Percentiles rank a stretch among this genome's conserved stretches.
Conservation (phyloP, 2,329 filamentous ascomycete species). For the Fusarium secorum region DNA sequence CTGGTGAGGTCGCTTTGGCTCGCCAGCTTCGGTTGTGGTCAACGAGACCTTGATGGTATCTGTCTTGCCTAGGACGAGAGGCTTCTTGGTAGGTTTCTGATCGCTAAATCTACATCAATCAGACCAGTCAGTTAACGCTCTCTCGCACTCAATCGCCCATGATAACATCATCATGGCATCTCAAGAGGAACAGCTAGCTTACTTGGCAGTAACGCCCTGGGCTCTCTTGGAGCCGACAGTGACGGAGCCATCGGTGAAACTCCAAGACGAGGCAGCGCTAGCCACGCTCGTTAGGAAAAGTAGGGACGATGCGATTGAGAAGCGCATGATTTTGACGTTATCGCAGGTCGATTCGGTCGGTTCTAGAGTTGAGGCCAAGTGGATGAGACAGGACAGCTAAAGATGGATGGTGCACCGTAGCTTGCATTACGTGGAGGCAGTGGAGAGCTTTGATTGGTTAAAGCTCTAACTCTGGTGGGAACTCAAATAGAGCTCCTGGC, state of each 20-base stretch:
- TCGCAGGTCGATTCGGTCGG: slow-evolving; percentile 30
- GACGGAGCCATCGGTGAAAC: slow-evolving; percentile 76
- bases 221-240: slow-evolving; percentile 72
- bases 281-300: slow-evolving; percentile 60
- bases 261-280: slow-evolving; percentile 69
- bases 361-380: slow-evolving; percentile 39
- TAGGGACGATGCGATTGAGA: slow-evolving; percentile 49
- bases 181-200: slow-evolving; percentile 44
- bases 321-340: slow-evolving; percentile 47
- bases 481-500: not conserved
- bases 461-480: slow-evolving; percentile 30
- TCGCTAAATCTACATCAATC: slow-evolving; percentile 60
- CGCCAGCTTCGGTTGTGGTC: slow-evolving; percentile 80
- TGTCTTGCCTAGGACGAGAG: slow-evolving; percentile 69
- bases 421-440: slow-evolving; percentile 44
- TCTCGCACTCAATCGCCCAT: not conserved
- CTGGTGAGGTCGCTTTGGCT: slow-evolving; percentile 87
- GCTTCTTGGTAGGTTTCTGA: slow-evolving; percentile 66
- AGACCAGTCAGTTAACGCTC: slow-evolving; percentile 34
- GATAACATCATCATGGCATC: slow-evolving; percentile 29
- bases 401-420: slow-evolving; percentile 13
- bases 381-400: slow-evolving; percentile 38
- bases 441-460: slow-evolving; percentile 36
- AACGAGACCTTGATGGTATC: slow-evolving; percentile 84
- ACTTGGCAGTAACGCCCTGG: slow-evolving; percentile 72